A percentile compares a stretch with the other conserved stretches of the same genome.
Conservation (phyloP, 306 rosid species). For the Fragaria iinumae region DNA sequence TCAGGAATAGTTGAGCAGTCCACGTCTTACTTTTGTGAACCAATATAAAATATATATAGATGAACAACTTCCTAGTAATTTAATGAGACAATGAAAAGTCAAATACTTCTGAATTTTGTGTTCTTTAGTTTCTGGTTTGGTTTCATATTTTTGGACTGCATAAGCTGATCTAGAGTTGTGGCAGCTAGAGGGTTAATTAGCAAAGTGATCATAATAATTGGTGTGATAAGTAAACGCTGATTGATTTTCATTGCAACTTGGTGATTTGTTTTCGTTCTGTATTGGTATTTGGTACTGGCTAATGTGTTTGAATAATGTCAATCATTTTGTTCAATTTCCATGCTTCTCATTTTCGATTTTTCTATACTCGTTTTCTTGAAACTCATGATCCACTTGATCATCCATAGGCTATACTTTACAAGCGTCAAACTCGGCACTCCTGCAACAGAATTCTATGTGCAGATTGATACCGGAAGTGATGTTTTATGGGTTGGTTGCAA, state of each 20-base stretch:
- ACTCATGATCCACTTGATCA: background rate
- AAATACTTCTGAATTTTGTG: background rate
- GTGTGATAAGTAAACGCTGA: background rate
- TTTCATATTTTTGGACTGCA: background rate
- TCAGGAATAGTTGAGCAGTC: conserved; percentile 1
- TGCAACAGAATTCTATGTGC: conserved; percentile 61
- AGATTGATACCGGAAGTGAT: conserved; percentile 85
- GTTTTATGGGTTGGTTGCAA: conserved; percentile 67
- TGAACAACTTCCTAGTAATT: background rate
- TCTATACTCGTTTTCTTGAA: background rate
- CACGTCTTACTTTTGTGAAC: background rate
- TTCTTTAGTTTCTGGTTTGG: background rate
- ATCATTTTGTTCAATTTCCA: background rate
- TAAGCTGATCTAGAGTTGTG: background rate
- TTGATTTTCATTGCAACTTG: background rate
- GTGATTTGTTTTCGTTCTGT: background rate
- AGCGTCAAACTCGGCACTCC: conserved; percentile 71
- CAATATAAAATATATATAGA: background rate
- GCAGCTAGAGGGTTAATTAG: background rate
- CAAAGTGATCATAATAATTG: background rate
- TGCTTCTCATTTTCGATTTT: background rate
- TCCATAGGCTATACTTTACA: conserved; percentile 56
- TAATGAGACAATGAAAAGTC: background rate
- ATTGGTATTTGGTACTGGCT: background rate
- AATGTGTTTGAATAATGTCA: background rate